Percentiles rank a stretch among this genome's conserved stretches.
These are phyloP conservation scores for Crithidia thermophila DNA, from an alignment of 208 protist species.

Conservation along the genomic window DNA sequence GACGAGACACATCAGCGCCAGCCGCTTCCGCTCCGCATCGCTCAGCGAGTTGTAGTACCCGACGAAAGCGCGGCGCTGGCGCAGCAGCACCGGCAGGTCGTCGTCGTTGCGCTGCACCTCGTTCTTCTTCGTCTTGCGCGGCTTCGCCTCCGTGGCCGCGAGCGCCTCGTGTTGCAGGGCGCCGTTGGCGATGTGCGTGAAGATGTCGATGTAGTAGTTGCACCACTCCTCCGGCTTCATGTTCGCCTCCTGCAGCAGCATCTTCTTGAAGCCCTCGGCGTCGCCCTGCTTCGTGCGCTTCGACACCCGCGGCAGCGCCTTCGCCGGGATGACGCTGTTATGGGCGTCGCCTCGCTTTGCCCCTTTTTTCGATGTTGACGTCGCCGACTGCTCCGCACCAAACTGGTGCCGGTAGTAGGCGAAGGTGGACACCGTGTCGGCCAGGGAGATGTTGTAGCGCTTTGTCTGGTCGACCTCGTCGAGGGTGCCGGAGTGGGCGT, in stretches of 20 bases:
- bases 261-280: constrained; percentile 68
- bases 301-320: constrained; percentile 50
- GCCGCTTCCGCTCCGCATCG: constrained; percentile 63
- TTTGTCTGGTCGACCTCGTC: constrained; percentile 37
- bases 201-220: constrained; percentile 83
- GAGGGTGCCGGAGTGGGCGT: constrained; percentile 48
- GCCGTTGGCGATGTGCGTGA: constrained; percentile 81
- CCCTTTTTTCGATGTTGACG: constrained; percentile 6
- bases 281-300: constrained; percentile 41
- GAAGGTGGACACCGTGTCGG: constrained; percentile 79
- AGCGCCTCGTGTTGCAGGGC: constrained; percentile 73
- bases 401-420: constrained; percentile 81
- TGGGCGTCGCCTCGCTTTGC: neutral
- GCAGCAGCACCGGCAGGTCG: constrained; percentile 80
- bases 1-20: constrained; percentile 82
- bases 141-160: constrained; percentile 18
- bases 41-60: constrained; percentile 85
- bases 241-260: constrained; percentile 64
- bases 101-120: constrained; percentile 40
- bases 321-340: constrained; percentile 58
- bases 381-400: constrained; percentile 22
- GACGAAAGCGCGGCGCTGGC: constrained; percentile 79
- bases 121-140: constrained; percentile 30
- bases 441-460: constrained; percentile 80
- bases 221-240: constrained; percentile 93